Evolutionary conservation across 345 rosid genomes (phyloP).

Genomic region (Aquilaria malaccensis): DNA sequence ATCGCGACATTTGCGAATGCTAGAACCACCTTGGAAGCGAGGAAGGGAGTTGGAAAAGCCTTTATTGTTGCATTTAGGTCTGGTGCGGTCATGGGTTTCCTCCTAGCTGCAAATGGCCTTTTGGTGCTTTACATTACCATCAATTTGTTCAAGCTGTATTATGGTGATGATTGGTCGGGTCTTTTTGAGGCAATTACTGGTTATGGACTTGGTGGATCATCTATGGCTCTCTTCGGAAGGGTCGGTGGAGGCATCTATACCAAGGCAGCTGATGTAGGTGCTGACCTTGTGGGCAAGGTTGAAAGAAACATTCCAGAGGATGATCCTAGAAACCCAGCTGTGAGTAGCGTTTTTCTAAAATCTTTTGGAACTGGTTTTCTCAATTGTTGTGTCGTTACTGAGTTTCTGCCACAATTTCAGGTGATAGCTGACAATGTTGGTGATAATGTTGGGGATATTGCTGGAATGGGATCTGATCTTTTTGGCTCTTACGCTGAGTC

Average conservation of each 20-base stretch:
- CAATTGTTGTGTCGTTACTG: neutral
- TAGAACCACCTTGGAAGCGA: conserved; percentile 75
- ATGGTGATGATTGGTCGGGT: conserved; percentile 77
- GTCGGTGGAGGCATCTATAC: conserved; percentile 87
- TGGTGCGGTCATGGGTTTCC: conserved; percentile 84
- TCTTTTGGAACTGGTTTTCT: conserved; percentile 5
- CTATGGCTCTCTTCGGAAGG: conserved; percentile 84
- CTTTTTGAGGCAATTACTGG: conserved; percentile 84
- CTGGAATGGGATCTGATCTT: conserved; percentile 83
- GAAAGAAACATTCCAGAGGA: conserved; percentile 82
- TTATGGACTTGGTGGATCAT: conserved; percentile 85
- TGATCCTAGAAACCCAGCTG: conserved; percentile 85
- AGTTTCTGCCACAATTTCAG: conserved; percentile 27
- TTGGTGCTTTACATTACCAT: conserved; percentile 63
- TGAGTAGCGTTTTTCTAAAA: conserved; percentile 21
- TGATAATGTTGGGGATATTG: conserved; percentile 81
- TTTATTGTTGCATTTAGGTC: conserved; percentile 71
- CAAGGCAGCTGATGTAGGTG: conserved; percentile 89
- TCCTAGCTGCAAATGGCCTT: conserved; percentile 76
- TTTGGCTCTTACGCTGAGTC: conserved; percentile 75
- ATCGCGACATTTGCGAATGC: conserved; percentile 84
- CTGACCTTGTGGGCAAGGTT: conserved; percentile 83
- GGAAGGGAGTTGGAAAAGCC: conserved; percentile 81
- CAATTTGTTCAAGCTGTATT: conserved; percentile 64
- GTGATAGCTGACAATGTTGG: conserved; percentile 89